Percentiles rank a stretch among this genome's conserved stretches.
Evolutionary conservation across 495 filamentous ascomycete genomes (phyloP).

Genomic region (Beverwykella pulmonaria): DNA sequence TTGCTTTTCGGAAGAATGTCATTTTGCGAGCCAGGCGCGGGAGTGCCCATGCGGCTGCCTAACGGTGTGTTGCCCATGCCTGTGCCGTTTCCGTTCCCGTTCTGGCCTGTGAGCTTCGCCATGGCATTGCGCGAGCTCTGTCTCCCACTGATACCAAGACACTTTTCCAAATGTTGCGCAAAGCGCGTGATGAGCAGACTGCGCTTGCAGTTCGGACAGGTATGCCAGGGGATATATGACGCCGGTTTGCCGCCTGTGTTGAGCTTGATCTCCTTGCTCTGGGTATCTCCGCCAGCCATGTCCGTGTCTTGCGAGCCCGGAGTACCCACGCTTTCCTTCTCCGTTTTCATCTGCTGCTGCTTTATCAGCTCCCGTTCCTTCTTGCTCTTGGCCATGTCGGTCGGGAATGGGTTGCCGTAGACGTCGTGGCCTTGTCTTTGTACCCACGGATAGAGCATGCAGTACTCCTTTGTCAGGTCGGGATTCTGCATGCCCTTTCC

Average conservation of each 20-base stretch:
- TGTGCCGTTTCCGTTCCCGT: constrained; percentile 37
- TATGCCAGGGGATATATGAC: constrained; percentile 71
- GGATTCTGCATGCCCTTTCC: constrained; percentile 44
- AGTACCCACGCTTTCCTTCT: constrained; percentile 38
- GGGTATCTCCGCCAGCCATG: constrained; percentile 17
- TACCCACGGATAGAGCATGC: constrained; percentile 74
- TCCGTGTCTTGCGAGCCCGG: constrained; percentile 43
- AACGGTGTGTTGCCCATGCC: constrained; percentile 55
- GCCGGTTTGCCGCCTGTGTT: constrained; percentile 57
- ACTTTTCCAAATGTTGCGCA: constrained; percentile 77
- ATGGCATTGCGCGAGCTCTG: constrained; percentile 58
- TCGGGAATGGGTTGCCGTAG: constrained; percentile 75
- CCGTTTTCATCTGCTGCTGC: constrained; percentile 38
- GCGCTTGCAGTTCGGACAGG: constrained; percentile 65
- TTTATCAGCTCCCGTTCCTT: constrained; percentile 50
- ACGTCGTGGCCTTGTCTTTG: constrained; percentile 76
- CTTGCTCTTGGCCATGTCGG: constrained; percentile 60
- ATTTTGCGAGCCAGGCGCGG: constrained; percentile 52
- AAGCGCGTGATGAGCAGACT: constrained; percentile 64
- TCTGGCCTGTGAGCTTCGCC: constrained; percentile 43
- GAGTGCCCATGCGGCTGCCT: constrained; percentile 63
- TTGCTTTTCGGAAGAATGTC: constrained; percentile 53
- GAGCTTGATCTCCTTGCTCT: constrained; percentile 35
- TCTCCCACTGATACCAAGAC: constrained; percentile 74
- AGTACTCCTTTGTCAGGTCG: constrained; percentile 57